phyloP scores from a whole-genome alignment of 2,329 filamentous ascomycete genomes.

The Ascosphaera aggregata region DNA sequence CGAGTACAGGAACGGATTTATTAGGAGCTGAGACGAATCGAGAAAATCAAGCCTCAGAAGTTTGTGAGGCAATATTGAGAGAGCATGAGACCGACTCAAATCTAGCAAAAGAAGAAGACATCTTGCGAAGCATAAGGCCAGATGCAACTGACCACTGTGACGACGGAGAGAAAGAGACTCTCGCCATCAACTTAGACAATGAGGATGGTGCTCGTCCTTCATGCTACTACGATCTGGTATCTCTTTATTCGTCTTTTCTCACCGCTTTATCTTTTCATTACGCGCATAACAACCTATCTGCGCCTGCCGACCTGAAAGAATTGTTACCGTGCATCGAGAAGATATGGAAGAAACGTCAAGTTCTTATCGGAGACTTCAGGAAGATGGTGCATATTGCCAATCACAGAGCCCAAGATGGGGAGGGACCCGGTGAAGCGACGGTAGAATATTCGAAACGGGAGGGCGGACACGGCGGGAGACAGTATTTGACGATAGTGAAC shows the following conservation, averaged over 20 bases:
- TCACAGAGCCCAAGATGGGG: conserved; percentile 1
- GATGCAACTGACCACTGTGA: background rate
- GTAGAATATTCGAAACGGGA: conserved; percentile 7
- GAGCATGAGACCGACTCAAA: background rate
- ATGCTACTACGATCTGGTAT: conserved; percentile 28
- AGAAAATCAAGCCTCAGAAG: background rate
- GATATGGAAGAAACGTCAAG: conserved; percentile 48
- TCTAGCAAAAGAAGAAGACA: background rate
- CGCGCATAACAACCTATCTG: conserved; percentile 40
- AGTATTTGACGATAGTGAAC: conserved; percentile 16
- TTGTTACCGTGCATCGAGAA: conserved; percentile 40
- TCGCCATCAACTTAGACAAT: conserved; percentile 16
- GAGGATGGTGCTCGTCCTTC: conserved; percentile 11
- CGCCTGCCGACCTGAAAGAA: conserved; percentile 38
- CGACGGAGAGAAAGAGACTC: no score
- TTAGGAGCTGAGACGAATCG: background rate
- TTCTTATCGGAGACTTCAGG: conserved; percentile 41
- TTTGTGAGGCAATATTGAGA: background rate
- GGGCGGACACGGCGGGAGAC: conserved; percentile 1
- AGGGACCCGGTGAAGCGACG: conserved; percentile 5
- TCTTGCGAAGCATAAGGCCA: background rate
- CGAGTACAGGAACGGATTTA: background rate
- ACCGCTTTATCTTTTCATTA: conserved; percentile 45
- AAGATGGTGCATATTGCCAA: conserved; percentile 41
- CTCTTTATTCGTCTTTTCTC: conserved; percentile 42